Evolutionary conservation across 192 early-diverging fungal species (phyloP).

Genomic region (Coemansia aciculifera): DNA sequence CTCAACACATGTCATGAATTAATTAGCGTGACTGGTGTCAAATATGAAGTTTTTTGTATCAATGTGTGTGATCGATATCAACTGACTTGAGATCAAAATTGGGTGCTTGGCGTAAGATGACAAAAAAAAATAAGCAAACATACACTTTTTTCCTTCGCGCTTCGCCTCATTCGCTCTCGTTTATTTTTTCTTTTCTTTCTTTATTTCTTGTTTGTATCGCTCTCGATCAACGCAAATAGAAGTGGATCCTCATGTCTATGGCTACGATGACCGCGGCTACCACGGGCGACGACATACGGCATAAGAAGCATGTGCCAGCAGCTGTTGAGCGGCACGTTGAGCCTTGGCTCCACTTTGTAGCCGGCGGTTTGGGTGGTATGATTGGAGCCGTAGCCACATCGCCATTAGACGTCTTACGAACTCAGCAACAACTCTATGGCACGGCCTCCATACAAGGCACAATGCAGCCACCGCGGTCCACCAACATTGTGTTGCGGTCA

Average conservation of each 20-base stretch:
- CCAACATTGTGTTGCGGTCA: slow-evolving; percentile 7
- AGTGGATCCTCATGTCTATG: not conserved
- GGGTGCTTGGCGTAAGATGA: not conserved
- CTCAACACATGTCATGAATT: not conserved
- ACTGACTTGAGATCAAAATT: slow-evolving; percentile 2
- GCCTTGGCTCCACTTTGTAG: slow-evolving; percentile 54
- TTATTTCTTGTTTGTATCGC: not conserved
- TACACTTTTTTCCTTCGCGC: not conserved
- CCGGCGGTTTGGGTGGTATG: slow-evolving; percentile 66
- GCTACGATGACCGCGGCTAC: not conserved
- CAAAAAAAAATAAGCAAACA: not conserved
- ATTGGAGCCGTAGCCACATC: slow-evolving; percentile 85
- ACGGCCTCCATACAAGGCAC: not conserved
- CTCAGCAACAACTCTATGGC: slow-evolving; percentile 78
- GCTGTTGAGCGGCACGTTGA: slow-evolving; percentile 43
- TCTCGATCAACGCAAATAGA: not conserved
- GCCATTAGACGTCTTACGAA: slow-evolving; percentile 93
- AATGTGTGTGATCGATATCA: slow-evolving; percentile 1
- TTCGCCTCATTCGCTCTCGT: slow-evolving; percentile 10
- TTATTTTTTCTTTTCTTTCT: not conserved
- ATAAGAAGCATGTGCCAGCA: slow-evolving; percentile 29
- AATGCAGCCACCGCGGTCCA: not conserved
- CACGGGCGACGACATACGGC: not conserved
- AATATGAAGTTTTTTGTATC: not conserved
- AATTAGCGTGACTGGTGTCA: not conserved